A percentile compares a stretch with the other conserved stretches of the same genome.
Conservation (phyloP, 1,284 basidiomycete species). For the Ceratobasidium papillatum region DNA sequence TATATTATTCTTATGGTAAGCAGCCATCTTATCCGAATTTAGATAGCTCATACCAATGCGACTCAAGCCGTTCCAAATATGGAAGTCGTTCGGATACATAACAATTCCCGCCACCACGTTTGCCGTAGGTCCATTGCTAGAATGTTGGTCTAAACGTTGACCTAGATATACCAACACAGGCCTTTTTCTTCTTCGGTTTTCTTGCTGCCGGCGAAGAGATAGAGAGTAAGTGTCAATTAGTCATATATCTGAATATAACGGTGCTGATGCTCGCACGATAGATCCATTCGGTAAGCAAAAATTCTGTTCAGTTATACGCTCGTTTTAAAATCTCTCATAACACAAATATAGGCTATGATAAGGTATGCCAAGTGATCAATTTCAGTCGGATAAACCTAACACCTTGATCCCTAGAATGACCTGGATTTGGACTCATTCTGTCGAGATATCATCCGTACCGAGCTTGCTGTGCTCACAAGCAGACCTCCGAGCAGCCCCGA, state of each 20-base stretch:
- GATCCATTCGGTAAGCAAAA: no score
- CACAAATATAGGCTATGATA: constrained; percentile 54
- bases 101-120: constrained; percentile 63
- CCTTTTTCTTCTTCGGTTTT: constrained; percentile 54
- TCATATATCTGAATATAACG: constrained; percentile 42
- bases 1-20: constrained; percentile 62
- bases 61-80: constrained; percentile 73
- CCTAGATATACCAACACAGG: constrained; percentile 44
- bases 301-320: no score
- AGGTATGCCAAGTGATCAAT: constrained; percentile 9
- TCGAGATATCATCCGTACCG: constrained; percentile 52
- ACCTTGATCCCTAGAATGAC: constrained; percentile 39
- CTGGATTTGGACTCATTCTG: constrained; percentile 49
- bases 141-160: background rate
- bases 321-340: no score
- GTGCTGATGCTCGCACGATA: constrained; percentile 41
- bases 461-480: constrained; percentile 52
- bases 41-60: background rate
- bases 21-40: constrained; percentile 42
- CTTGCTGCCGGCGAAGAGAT: constrained; percentile 48
- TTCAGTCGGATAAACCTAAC: background rate
- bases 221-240: constrained; percentile 36
- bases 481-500: constrained; percentile 47
- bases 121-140: constrained; percentile 19
- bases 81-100: constrained; percentile 65